phyloP scores from a whole-genome alignment of 495 filamentous ascomycete species.

The Penicillium bialowiezense region DNA sequence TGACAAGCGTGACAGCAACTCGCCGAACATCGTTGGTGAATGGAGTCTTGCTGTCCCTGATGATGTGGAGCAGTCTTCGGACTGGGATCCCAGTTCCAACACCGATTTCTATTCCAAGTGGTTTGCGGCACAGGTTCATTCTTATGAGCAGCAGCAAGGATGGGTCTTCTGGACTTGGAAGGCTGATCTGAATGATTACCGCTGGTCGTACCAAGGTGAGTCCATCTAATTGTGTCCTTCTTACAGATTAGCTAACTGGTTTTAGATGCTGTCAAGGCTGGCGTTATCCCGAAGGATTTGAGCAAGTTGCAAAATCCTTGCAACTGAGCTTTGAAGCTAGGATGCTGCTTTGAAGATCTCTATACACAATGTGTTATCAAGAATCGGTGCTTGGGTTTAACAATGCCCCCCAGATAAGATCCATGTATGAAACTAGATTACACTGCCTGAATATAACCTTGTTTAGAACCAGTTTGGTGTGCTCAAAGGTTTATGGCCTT shows the following conservation, averaged over 20 bases:
- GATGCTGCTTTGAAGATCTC: no score
- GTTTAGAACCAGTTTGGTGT: no score
- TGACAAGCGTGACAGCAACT: conserved; percentile 44
- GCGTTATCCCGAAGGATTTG: conserved; percentile 46
- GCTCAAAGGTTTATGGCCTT: no score
- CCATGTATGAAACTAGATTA: no score
- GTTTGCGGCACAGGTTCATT: conserved; percentile 58
- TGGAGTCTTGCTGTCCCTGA: conserved; percentile 52
- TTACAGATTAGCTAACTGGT: neutral
- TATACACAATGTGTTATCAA: no score
- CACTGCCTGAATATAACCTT: no score
- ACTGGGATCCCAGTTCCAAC: conserved; percentile 45
- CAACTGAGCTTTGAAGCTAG: neutral
- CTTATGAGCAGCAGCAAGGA: conserved; percentile 56
- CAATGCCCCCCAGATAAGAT: no score
- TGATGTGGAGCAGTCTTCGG: conserved; percentile 39
- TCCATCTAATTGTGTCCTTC: neutral
- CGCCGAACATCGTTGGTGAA: conserved; percentile 54
- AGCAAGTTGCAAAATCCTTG: conserved; percentile 16
- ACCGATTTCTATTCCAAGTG: conserved; percentile 52
- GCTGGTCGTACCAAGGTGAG: conserved; percentile 55
- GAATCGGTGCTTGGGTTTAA: no score
- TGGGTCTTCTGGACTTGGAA: conserved; percentile 70
- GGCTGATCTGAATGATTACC: conserved; percentile 51
- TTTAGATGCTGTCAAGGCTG: conserved; percentile 42